These are phyloP conservation scores for Arthrobotrys sphaeroides DNA, from an alignment of 2,329 filamentous ascomycete species.

Conservation along the genomic window DNA sequence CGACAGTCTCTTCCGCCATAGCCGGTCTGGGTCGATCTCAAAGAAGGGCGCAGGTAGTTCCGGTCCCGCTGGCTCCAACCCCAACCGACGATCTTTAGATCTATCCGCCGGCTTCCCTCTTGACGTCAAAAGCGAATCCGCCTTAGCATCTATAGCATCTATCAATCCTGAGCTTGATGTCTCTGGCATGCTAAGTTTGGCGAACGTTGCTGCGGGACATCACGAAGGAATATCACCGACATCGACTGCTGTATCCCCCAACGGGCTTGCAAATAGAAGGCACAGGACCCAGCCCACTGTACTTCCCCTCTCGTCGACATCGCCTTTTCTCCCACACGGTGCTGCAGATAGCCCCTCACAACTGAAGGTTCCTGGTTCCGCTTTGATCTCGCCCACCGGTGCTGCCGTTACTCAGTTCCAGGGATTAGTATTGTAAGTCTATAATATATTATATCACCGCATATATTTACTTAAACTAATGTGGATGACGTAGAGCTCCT, in stretches of 20 bases:
- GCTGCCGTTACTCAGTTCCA: slow-evolving; percentile 57
- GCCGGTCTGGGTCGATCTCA: slow-evolving; percentile 56
- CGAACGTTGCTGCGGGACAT: slow-evolving; percentile 50
- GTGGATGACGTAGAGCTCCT: slow-evolving; percentile 56
- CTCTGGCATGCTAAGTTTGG: slow-evolving; percentile 51
- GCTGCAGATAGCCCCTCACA: slow-evolving; percentile 42
- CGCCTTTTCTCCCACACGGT: slow-evolving; percentile 33
- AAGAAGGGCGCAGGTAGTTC: slow-evolving; percentile 35
- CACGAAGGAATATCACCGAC: slow-evolving; percentile 53
- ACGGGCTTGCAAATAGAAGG: slow-evolving; percentile 48
- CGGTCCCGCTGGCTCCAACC: slow-evolving; percentile 29
- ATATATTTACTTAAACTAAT: neutral
- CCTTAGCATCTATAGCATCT: slow-evolving; percentile 39
- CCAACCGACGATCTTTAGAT: slow-evolving; percentile 45
- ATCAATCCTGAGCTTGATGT: slow-evolving; percentile 52
- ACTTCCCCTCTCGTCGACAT: slow-evolving; percentile 39
- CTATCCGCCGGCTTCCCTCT: slow-evolving; percentile 46
- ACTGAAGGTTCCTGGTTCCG: slow-evolving; percentile 43
- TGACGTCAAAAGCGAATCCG: slow-evolving; percentile 42
- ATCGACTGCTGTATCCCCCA: slow-evolving; percentile 42
- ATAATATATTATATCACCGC: neutral
- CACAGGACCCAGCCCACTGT: slow-evolving; percentile 40
- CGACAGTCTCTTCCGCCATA: slow-evolving; percentile 55
- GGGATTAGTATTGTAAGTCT: slow-evolving; percentile 55
- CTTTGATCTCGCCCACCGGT: slow-evolving; percentile 47